phyloP scores from a whole-genome alignment of 306 rosid species.

The Potentilla sterilis region DNA sequence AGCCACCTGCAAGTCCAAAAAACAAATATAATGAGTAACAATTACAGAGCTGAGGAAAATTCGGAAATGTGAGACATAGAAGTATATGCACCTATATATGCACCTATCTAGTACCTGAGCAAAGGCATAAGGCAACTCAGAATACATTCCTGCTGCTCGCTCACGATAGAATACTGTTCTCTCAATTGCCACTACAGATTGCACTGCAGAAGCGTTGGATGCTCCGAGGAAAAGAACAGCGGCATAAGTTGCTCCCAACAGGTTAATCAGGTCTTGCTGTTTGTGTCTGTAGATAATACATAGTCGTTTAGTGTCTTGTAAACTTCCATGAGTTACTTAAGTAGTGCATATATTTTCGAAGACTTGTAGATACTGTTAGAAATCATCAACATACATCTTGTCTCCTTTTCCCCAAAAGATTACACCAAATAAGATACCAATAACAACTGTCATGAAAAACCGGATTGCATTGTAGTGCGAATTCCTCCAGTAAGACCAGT shows the following conservation, averaged over 20 bases:
- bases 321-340: neutral
- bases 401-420: slow-evolving; percentile 41
- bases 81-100: neutral
- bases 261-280: slow-evolving; percentile 36
- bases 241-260: slow-evolving; percentile 44
- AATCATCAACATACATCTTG: slow-evolving; percentile 24
- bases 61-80: neutral
- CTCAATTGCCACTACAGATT: slow-evolving; percentile 39
- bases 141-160: slow-evolving; percentile 52
- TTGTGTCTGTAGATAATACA: slow-evolving; percentile 15
- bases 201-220: slow-evolving; percentile 40
- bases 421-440: slow-evolving; percentile 35
- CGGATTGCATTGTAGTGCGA: slow-evolving; percentile 42
- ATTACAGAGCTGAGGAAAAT: neutral
- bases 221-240: slow-evolving; percentile 46
- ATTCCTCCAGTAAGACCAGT: slow-evolving; percentile 48
- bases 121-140: slow-evolving; percentile 44
- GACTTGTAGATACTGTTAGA: neutral
- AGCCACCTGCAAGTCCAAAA: slow-evolving; percentile 43
- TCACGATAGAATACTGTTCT: slow-evolving; percentile 50
- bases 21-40: neutral
- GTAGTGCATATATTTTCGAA: neutral
- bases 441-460: slow-evolving; percentile 36
- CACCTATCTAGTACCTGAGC: slow-evolving; percentile 34
- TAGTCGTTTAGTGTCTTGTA: neutral